A percentile compares a stretch with the other conserved stretches of the same genome.
Conservation (phyloP, 257 asterid genomes). For the Verbena officinalis region DNA sequence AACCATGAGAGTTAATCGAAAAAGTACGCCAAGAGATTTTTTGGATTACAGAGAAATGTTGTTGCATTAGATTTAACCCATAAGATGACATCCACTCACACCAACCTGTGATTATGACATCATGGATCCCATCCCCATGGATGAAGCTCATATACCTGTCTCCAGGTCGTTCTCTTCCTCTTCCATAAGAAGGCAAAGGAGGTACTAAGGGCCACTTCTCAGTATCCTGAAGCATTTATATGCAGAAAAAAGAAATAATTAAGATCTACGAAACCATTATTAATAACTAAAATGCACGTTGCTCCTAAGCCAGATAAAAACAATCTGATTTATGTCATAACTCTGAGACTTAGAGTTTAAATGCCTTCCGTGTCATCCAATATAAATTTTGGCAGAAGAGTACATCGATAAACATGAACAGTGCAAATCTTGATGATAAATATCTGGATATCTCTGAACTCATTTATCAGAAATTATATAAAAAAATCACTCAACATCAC, state of each 20-base stretch:
- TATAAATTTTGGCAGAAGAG: background rate
- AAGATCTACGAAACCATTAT: background rate
- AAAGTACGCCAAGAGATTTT: too few relatives aligned
- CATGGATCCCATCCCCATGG: constrained; percentile 58
- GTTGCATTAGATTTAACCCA: constrained; percentile 11
- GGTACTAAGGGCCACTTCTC: constrained; percentile 52
- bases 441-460: too few relatives aligned
- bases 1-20: too few relatives aligned
- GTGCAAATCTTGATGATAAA: background rate
- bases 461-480: background rate
- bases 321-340: too few relatives aligned
- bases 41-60: background rate
- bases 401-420: background rate
- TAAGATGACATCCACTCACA: constrained; percentile 7
- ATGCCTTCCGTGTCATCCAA: too few relatives aligned
- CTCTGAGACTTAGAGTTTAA: too few relatives aligned
- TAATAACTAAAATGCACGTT: too few relatives aligned
- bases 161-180: constrained; percentile 72
- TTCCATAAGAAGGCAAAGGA: constrained; percentile 79
- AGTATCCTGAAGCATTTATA: constrained; percentile 55
- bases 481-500: background rate
- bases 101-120: constrained; percentile 68
- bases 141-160: constrained; percentile 68
- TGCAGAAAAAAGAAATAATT: background rate
- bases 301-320: too few relatives aligned